Base-by-base conservation (phyloP, 1,139 yeast genomes). In the Taphrina flavorubra region DNA sequence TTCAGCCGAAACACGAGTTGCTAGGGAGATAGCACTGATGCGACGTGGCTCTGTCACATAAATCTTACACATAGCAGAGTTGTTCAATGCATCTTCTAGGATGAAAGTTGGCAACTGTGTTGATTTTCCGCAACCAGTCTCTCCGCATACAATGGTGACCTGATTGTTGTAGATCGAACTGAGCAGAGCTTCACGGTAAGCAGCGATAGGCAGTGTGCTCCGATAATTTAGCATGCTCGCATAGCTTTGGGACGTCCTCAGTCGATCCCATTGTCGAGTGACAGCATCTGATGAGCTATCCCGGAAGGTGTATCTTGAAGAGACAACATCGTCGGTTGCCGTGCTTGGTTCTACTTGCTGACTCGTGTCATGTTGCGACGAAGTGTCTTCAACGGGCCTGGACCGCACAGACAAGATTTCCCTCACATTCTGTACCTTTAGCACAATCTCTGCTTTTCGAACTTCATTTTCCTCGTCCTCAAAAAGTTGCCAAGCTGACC, bases 61-160 rank as follows among this genome's bases (percentile, higher is more conserved):
- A 55, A 90, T 84, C 60, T 85, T 81, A 71, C 80, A 78, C 73
- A 81, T 73, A 72, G 79, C 85, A 55, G 77, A 81, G 72, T 82
- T 82, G 0, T 92, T 92, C 72, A 83, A 82, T 37, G 89, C 78
- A 64, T 85, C 80, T 75, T 90, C 96, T 46, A 89, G 78, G 14
- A 90, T 79, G 73, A 88, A 70, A 1, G 70, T 51, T 31, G 69
- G 70, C 47, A 70, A 47, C 79, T 94, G 99, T 0, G 99, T 94
- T 6, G 99, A 92, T 77, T 94, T 94, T 81, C 99, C 99, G 6
- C 97, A 90, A 78, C 99, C 99, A 0, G 99, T 94, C 74, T 94
- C 98, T 81, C 99, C 99, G 42, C 94, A 83, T 14, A 95, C 88
- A 0, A 94, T 86, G 72, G 92, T 89, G 75, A 94, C 98, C 76